Percentiles rank a stretch among this genome's conserved stretches.
phyloP scores from a whole-genome alignment of 1,139 yeast genomes.

The Diutina sp. region DNA sequence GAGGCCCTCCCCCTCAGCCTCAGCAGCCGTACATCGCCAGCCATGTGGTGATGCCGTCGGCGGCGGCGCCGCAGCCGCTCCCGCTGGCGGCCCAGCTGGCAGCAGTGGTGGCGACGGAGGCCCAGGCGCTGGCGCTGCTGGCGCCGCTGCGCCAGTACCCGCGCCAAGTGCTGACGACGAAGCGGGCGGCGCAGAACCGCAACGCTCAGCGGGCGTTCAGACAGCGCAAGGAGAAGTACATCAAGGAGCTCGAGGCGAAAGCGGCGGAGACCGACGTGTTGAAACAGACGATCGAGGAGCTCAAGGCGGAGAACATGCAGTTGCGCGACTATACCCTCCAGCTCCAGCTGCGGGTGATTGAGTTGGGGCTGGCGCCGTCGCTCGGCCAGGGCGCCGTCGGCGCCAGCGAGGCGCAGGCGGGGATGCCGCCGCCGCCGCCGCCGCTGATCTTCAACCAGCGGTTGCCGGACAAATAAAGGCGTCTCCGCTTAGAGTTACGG shows the following conservation, averaged over 20 bases:
- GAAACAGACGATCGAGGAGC: slow-evolving; percentile 48
- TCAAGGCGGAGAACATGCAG: slow-evolving; percentile 57
- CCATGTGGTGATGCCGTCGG: background rate
- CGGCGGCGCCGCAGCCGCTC: background rate
- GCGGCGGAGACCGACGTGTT: slow-evolving; percentile 49
- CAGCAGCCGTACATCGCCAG: background rate
- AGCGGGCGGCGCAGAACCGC: slow-evolving; percentile 82
- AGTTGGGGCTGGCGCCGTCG: slow-evolving; percentile 11
- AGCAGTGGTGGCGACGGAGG: background rate
- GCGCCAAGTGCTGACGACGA: slow-evolving; percentile 20
- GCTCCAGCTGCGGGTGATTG: slow-evolving; percentile 55
- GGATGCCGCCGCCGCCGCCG: background rate
- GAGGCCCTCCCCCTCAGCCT: background rate
- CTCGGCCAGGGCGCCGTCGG: slow-evolving; percentile 3
- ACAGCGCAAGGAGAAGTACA: slow-evolving; percentile 63
- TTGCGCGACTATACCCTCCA: slow-evolving; percentile 63
- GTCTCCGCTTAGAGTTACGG: no score
- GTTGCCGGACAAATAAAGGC: background rate
- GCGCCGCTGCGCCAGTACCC: background rate
- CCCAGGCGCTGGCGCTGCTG: background rate
- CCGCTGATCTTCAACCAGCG: background rate
- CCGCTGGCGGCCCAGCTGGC: background rate
- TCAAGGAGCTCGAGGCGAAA: slow-evolving; percentile 63
- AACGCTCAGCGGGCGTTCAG: slow-evolving; percentile 84
- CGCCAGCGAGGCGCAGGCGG: slow-evolving; percentile 3